These are phyloP conservation scores for Cinnamomum micranthum DNA, from an alignment of 164 flowering plant genomes.

Conservation along the genomic window DNA sequence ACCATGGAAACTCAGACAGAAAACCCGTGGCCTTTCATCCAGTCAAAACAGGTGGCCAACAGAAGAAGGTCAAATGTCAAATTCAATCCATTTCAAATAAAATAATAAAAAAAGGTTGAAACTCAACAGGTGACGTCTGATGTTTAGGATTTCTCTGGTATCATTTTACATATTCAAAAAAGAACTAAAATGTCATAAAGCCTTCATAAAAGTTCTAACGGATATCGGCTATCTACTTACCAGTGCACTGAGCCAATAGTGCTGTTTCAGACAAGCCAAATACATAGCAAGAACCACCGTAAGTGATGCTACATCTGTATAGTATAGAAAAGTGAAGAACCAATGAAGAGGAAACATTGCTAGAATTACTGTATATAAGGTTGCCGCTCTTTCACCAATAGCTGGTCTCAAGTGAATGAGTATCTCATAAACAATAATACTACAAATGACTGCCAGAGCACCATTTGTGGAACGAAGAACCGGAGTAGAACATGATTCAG, in stretches of 20 bases:
- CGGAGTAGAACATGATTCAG: constrained; percentile 53
- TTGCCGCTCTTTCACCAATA: constrained; percentile 54
- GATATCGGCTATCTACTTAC: constrained; percentile 34
- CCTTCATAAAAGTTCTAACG: not conserved
- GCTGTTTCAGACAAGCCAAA: constrained; percentile 67
- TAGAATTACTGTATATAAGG: constrained; percentile 53
- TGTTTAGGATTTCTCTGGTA: too few relatives aligned
- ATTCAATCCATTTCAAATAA: too few relatives aligned
- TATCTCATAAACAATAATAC: constrained; percentile 64
- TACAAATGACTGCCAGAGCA: constrained; percentile 64
- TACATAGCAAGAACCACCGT: constrained; percentile 81
- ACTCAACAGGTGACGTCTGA: too few relatives aligned
- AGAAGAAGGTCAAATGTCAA: too few relatives aligned
- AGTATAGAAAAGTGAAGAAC: constrained; percentile 91
- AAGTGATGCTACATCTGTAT: constrained; percentile 90
- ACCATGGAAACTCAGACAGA: too few relatives aligned
- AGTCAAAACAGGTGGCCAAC: too few relatives aligned
- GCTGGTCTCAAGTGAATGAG: constrained; percentile 53
- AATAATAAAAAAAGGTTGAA: too few relatives aligned
- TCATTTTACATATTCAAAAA: not conserved
- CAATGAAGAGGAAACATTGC: constrained; percentile 85
- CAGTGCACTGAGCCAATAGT: constrained; percentile 63
- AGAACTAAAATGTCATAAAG: not conserved
- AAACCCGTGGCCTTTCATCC: too few relatives aligned
- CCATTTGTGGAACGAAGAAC: constrained; percentile 76